phyloP scores from a whole-genome alignment of 495 filamentous ascomycete species.

The Penicillium robsamsonii region DNA sequence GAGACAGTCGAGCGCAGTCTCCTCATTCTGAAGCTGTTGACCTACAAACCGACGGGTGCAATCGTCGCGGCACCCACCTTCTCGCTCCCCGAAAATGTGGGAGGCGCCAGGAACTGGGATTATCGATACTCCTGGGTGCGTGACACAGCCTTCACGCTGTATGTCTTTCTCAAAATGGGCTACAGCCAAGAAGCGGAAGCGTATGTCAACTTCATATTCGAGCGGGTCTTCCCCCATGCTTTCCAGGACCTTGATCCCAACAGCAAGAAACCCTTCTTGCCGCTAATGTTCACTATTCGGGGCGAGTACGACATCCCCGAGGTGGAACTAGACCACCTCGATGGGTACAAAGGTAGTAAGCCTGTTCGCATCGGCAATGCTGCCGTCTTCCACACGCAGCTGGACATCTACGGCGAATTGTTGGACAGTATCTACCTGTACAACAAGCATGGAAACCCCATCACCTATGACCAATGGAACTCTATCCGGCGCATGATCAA shows the following conservation, averaged over 20 bases:
- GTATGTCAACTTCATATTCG: slow-evolving; percentile 72
- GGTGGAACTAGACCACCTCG: slow-evolving; percentile 60
- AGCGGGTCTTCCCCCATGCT: slow-evolving; percentile 51
- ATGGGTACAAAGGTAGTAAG: slow-evolving; percentile 63
- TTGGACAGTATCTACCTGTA: slow-evolving; percentile 75
- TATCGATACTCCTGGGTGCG: slow-evolving; percentile 75
- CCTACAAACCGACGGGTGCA: slow-evolving; percentile 60
- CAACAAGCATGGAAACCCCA: slow-evolving; percentile 73
- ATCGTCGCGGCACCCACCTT: slow-evolving; percentile 59
- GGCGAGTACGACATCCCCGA: slow-evolving; percentile 72
- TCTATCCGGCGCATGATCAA: slow-evolving; percentile 57
- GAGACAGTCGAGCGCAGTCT: slow-evolving; percentile 66
- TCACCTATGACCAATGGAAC: slow-evolving; percentile 70
- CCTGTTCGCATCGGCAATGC: slow-evolving; percentile 75
- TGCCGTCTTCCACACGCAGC: slow-evolving; percentile 68
- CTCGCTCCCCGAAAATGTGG: slow-evolving; percentile 70
- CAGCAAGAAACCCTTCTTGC: slow-evolving; percentile 48
- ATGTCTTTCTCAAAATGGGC: slow-evolving; percentile 70
- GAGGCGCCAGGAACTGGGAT: slow-evolving; percentile 73
- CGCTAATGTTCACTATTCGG: slow-evolving; percentile 75
- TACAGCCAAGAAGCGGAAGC: slow-evolving; percentile 72
- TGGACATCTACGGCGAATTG: slow-evolving; percentile 74
- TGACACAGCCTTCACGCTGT: slow-evolving; percentile 71
- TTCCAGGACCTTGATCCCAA: slow-evolving; percentile 42
- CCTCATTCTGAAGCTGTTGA: slow-evolving; percentile 69